A percentile compares a stretch with the other conserved stretches of the same genome.
Evolutionary conservation across 805 yeast species (phyloP).

Genomic region (Komagataella populi): DNA sequence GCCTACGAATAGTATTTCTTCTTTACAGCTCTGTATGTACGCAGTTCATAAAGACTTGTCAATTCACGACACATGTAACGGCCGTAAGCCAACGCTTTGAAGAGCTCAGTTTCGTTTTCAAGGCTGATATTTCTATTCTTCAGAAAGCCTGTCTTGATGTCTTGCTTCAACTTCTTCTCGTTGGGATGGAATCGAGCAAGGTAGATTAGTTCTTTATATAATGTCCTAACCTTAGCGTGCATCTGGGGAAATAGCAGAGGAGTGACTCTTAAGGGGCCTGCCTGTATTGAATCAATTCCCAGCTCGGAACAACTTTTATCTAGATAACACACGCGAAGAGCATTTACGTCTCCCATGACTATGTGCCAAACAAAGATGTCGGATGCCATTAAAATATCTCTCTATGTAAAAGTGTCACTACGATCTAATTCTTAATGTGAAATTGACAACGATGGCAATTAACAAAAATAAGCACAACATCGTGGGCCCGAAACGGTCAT

Average conservation of each 20-base stretch:
- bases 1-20: slow-evolving; percentile 4
- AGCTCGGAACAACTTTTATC: no score
- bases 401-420: slow-evolving; percentile 7
- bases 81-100: slow-evolving; percentile 17
- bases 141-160: slow-evolving; percentile 11
- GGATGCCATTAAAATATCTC: slow-evolving; percentile 5
- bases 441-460: slow-evolving; percentile 88
- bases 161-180: neutral
- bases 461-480: slow-evolving; percentile 88
- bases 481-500: slow-evolving; percentile 97
- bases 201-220: slow-evolving; percentile 16
- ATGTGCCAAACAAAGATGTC: slow-evolving; percentile 7
- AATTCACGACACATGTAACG: slow-evolving; percentile 13
- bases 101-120: slow-evolving; percentile 9
- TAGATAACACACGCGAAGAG: neutral
- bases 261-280: no score
- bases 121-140: slow-evolving; percentile 6
- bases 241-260: slow-evolving; percentile 3
- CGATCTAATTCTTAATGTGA: slow-evolving; percentile 65
- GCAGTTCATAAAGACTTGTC: slow-evolving; percentile 19
- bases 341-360: neutral
- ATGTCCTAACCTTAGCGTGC: slow-evolving; percentile 13
- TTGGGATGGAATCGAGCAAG: slow-evolving; percentile 15
- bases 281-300: no score
- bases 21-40: slow-evolving; percentile 18